Evolutionary conservation across 345 rosid species (phyloP).

Genomic region (Pistacia atlantica): DNA sequence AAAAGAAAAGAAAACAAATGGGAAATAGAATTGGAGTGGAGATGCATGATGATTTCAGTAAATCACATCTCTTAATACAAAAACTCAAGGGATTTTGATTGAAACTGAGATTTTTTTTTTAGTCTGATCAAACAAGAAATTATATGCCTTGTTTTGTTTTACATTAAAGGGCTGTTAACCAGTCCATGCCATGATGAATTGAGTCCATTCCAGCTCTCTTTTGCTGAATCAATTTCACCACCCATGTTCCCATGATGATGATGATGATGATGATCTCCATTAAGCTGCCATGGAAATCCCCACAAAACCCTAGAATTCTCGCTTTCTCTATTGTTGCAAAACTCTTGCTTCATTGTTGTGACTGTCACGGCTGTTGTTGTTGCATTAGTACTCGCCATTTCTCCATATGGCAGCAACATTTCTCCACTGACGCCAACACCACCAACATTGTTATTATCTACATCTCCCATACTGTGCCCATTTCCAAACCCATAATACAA

Average conservation of each 20-base stretch:
- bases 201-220: constrained; percentile 56
- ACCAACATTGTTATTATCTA: constrained; percentile 5
- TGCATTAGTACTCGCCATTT: constrained; percentile 24
- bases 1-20: background rate
- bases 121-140: constrained; percentile 21
- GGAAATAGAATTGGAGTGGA: background rate
- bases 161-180: constrained; percentile 56
- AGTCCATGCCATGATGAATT: constrained; percentile 59
- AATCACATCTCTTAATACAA: constrained; percentile 28
- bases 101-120: constrained; percentile 21
- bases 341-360: constrained; percentile 67
- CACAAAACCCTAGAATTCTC: constrained; percentile 43
- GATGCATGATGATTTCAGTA: constrained; percentile 16
- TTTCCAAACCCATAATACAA: constrained; percentile 49
- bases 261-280: constrained; percentile 35
- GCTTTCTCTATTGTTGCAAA: constrained; percentile 37
- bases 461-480: constrained; percentile 39
- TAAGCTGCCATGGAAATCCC: constrained; percentile 83
- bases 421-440: constrained; percentile 32
- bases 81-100: background rate
- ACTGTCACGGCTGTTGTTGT: constrained; percentile 46
- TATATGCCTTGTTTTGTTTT: constrained; percentile 22
- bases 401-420: constrained; percentile 41
- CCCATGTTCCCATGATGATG: constrained; percentile 17
- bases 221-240: constrained; percentile 43